Evolutionary conservation across 139 green algal species (phyloP).

Genomic region (Astrephomene gubernaculifera): DNA sequence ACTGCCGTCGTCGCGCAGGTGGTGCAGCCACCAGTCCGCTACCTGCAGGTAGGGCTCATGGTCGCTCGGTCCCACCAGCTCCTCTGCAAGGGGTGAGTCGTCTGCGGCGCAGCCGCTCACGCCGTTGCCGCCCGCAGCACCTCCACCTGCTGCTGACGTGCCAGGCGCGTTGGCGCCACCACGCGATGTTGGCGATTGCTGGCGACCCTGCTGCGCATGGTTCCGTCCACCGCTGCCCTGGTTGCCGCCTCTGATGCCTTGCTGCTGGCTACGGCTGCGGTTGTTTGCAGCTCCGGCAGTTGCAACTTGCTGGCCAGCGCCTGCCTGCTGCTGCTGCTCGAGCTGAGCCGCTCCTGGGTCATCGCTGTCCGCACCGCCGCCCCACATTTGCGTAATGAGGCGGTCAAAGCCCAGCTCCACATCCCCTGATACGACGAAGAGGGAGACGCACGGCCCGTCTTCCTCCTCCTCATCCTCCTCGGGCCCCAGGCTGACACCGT

Average conservation of each 20-base stretch:
- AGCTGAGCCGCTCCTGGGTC: background rate
- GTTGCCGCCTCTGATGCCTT: background rate
- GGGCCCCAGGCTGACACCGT: conserved; percentile 13
- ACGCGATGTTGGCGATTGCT: conserved; percentile 15
- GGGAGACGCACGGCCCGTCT: conserved; percentile 44
- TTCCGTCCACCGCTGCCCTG: background rate
- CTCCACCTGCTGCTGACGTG: background rate
- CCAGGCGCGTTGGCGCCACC: background rate
- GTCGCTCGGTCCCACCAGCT: conserved; percentile 12
- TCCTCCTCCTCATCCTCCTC: conserved; percentile 49
- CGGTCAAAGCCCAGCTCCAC: conserved; percentile 50
- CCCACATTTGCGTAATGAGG: conserved; percentile 44
- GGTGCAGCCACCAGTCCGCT: conserved; percentile 72
- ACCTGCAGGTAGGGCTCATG: conserved; percentile 59
- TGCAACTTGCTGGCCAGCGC: background rate
- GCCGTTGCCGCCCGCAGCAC: background rate
- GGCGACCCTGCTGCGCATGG: background rate
- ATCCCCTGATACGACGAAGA: conserved; percentile 36
- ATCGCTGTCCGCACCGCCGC: conserved; percentile 28
- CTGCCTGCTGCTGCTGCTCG: background rate
- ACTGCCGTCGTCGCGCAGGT: conserved; percentile 19
- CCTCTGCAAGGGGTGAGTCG: background rate
- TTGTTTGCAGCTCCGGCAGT: background rate
- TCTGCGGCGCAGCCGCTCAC: background rate
- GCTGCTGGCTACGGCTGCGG: conserved; percentile 20